Conservation (phyloP, 306 rosid genomes). For the Potentilla sterilis region DNA sequence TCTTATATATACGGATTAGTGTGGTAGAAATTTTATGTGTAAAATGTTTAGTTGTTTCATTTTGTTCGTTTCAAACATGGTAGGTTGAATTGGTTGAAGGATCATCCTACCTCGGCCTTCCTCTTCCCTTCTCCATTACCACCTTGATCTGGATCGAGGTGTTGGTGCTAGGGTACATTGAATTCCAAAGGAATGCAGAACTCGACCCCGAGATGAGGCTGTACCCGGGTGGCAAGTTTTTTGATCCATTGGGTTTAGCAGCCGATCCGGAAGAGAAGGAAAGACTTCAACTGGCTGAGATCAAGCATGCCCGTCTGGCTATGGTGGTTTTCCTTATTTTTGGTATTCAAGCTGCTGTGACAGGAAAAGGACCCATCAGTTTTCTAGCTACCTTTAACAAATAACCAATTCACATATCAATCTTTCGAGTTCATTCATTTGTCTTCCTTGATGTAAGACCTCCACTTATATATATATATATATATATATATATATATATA, state of each 20-base stretch:
- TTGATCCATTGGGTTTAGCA: slow-evolving; percentile 71
- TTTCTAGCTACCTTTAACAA: slow-evolving; percentile 70
- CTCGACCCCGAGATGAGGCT: slow-evolving; percentile 75
- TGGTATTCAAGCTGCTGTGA: slow-evolving; percentile 69
- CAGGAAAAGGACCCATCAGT: slow-evolving; percentile 74
- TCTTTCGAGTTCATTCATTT: slow-evolving; percentile 6
- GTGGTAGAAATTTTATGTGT: background rate
- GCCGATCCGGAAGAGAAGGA: slow-evolving; percentile 55
- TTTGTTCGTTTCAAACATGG: background rate
- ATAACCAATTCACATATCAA: slow-evolving; percentile 24
- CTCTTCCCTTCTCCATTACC: slow-evolving; percentile 66
- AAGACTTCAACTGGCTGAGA: slow-evolving; percentile 77
- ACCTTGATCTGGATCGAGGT: slow-evolving; percentile 84
- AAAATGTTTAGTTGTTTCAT: background rate
- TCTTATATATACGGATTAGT: background rate
- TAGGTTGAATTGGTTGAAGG: slow-evolving; percentile 87
- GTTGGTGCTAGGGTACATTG: slow-evolving; percentile 69
- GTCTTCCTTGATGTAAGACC: background rate
- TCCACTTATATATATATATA: background rate
- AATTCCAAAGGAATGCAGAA: slow-evolving; percentile 77
- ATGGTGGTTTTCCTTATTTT: slow-evolving; percentile 78
- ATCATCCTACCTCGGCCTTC: slow-evolving; percentile 66
- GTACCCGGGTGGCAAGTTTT: slow-evolving; percentile 76
- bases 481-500: background rate
- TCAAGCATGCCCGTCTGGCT: slow-evolving; percentile 74